phyloP scores from a whole-genome alignment of 768 basidiomycete genomes.

The Tricholomella constricta region DNA sequence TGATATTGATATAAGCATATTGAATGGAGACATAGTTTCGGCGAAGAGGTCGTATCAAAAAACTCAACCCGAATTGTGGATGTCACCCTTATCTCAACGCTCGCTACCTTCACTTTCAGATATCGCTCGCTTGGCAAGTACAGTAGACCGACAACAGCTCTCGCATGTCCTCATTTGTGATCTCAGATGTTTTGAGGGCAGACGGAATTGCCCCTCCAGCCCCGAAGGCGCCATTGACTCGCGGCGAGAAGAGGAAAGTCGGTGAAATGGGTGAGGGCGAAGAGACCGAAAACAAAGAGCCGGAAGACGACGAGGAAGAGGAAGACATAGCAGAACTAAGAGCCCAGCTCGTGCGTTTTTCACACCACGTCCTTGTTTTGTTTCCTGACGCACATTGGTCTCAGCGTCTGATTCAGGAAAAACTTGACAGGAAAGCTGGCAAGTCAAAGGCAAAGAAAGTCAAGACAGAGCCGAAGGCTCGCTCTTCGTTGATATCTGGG shows the following conservation, averaged over 20 bases:
- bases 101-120: constrained; percentile 11
- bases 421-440: constrained; percentile 17
- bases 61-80: no score
- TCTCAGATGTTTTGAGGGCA: constrained; percentile 12
- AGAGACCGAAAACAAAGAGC: neutral
- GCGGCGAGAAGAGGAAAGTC: constrained; percentile 1
- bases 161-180: neutral
- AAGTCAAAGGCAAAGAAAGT: no score
- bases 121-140: constrained; percentile 22
- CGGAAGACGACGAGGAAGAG: neutral
- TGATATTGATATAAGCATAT: neutral
- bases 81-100: neutral
- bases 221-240: neutral
- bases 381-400: neutral
- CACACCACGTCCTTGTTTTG: neutral
- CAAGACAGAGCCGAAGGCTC: constrained; percentile 16
- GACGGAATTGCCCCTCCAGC: constrained; percentile 7
- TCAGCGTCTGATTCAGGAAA: neutral
- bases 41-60: neutral
- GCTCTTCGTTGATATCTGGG: neutral
- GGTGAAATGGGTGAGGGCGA: neutral
- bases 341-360: neutral
- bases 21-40: neutral
- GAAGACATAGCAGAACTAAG: neutral
- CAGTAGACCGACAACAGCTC: neutral